Conservation (phyloP, 2,329 filamentous ascomycete genomes). For the Thielaviopsis ethacetica region DNA sequence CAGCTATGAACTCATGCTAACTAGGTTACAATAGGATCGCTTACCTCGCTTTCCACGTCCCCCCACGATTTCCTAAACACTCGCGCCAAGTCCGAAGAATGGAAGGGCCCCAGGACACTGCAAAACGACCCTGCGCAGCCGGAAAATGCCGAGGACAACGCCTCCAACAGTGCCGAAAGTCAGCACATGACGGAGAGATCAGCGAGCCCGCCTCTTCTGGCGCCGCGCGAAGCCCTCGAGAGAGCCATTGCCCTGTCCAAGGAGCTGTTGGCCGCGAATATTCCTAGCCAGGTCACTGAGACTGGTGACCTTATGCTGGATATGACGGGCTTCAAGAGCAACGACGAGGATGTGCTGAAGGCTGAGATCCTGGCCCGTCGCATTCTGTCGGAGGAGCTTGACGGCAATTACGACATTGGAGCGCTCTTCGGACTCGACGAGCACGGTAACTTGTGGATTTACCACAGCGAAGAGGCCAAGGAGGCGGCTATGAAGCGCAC, state of each 20-base stretch:
- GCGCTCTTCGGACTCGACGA: constrained; percentile 90
- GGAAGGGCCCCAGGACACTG: constrained; percentile 21
- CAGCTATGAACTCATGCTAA: neutral
- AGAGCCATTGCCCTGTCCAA: constrained; percentile 73
- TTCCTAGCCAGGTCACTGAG: constrained; percentile 82
- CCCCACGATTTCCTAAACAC: constrained; percentile 33
- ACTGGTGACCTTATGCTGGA: constrained; percentile 92
- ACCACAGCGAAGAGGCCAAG: constrained; percentile 93
- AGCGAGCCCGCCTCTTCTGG: constrained; percentile 59
- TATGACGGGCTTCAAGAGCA: constrained; percentile 93
- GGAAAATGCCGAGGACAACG: constrained; percentile 21
- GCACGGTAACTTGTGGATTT: constrained; percentile 97
- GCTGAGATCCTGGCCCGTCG: constrained; percentile 89
- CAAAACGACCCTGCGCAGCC: constrained; percentile 37
- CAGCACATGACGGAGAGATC: constrained; percentile 38
- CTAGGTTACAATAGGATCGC: constrained; percentile 22
- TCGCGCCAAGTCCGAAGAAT: constrained; percentile 31
- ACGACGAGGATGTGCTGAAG: constrained; percentile 76
- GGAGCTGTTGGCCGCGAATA: constrained; percentile 77
- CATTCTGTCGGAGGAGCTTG: constrained; percentile 79
- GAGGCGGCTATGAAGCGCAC: constrained; percentile 61
- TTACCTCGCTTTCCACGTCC: constrained; percentile 37
- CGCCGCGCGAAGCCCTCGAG: constrained; percentile 59
- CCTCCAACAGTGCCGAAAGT: constrained; percentile 23
- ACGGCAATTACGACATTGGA: constrained; percentile 92